Evolutionary conservation across 768 basidiomycete species (phyloP).

Genomic region (Lyophyllum atratum): DNA sequence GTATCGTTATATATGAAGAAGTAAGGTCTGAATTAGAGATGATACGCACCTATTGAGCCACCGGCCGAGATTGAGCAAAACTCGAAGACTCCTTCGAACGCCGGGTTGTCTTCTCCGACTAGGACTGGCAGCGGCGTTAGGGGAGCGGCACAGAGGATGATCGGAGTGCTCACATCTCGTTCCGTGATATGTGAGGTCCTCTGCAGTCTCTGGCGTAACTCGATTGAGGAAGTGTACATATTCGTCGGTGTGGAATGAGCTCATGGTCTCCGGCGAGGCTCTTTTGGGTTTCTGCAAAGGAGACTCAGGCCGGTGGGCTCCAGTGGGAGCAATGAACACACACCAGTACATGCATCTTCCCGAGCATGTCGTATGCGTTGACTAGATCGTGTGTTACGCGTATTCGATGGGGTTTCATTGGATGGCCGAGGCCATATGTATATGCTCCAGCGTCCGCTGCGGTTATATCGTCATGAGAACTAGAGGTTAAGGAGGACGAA

Average conservation of each 20-base stretch:
- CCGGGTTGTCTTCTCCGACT: constrained; percentile 92
- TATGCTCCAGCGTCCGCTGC: constrained; percentile 70
- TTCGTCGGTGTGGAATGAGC: constrained; percentile 96
- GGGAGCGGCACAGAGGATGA: neutral
- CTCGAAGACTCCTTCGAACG: constrained; percentile 96
- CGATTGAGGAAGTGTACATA: constrained; percentile 89
- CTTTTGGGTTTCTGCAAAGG: constrained; percentile 65
- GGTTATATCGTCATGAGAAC: neutral
- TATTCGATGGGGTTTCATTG: constrained; percentile 97
- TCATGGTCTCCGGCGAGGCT: constrained; percentile 77
- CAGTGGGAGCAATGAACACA: constrained; percentile 21
- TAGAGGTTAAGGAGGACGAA: neutral
- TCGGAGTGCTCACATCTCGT: constrained; percentile 62
- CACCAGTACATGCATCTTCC: constrained; percentile 91
- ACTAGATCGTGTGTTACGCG: constrained; percentile 92
- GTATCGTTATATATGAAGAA: neutral
- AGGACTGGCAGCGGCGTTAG: constrained; percentile 36
- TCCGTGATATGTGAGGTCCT: constrained; percentile 82
- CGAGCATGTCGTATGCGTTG: constrained; percentile 87
- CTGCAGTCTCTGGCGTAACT: constrained; percentile 90
- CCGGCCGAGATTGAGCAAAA: constrained; percentile 97
- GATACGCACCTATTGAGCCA: constrained; percentile 78
- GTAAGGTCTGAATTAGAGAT: neutral
- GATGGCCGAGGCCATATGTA: constrained; percentile 86
- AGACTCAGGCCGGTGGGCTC: neutral